A percentile compares a stretch with the other conserved stretches of the same genome.
These are phyloP conservation scores for Xerocomellus intermedius DNA, from an alignment of 768 basidiomycete genomes.

Conservation along the genomic window DNA sequence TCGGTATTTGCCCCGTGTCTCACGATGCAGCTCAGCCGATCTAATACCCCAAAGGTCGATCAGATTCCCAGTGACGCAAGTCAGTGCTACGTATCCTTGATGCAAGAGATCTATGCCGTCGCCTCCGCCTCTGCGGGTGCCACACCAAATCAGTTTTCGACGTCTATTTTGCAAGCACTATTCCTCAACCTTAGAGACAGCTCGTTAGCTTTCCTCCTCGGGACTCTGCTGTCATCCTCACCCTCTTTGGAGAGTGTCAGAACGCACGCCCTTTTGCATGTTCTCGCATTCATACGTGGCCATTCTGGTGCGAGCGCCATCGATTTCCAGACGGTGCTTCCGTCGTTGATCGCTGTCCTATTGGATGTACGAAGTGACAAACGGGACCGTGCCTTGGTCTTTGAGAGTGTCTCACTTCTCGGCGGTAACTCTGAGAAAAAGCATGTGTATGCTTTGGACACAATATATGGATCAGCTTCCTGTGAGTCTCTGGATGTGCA, in stretches of 20 bases:
- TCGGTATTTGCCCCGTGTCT: slow-evolving; percentile 29
- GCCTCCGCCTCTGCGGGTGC: slow-evolving; percentile 55
- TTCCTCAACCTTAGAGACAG: slow-evolving; percentile 70
- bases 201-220: slow-evolving; percentile 77
- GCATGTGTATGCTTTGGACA: slow-evolving; percentile 70
- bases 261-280: slow-evolving; percentile 68
- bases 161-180: slow-evolving; percentile 56
- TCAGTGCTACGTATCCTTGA: slow-evolving; percentile 54
- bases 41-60: slow-evolving; percentile 16
- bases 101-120: slow-evolving; percentile 63
- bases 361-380: slow-evolving; percentile 28
- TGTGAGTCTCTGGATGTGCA: slow-evolving; percentile 38
- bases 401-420: slow-evolving; percentile 55
- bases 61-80: slow-evolving; percentile 20
- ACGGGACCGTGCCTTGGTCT: slow-evolving; percentile 37
- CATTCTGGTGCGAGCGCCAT: slow-evolving; percentile 53
- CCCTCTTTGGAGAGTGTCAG: slow-evolving; percentile 35
- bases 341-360: slow-evolving; percentile 63
- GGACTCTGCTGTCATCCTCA: slow-evolving; percentile 52
- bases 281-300: slow-evolving; percentile 77
- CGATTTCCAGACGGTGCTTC: slow-evolving; percentile 82
- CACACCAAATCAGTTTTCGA: slow-evolving; percentile 44
- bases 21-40: not conserved
- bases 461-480: slow-evolving; percentile 62
- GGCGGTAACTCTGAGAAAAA: slow-evolving; percentile 39